Evolutionary conservation across 768 basidiomycete genomes (phyloP).

Genomic region (Suillus subalutaceus): DNA sequence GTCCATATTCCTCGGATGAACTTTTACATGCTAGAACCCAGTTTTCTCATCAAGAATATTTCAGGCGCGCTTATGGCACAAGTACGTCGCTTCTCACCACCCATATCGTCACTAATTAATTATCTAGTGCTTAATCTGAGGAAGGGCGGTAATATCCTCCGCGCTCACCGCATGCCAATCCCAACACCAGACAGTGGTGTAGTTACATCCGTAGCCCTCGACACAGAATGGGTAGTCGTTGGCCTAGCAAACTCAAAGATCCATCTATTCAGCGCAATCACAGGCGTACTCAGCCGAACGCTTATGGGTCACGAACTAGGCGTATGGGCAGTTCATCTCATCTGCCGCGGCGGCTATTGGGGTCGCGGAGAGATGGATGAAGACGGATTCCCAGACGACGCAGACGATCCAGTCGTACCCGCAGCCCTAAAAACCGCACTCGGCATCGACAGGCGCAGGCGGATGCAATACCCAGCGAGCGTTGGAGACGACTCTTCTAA

Average conservation of each 20-base stretch:
- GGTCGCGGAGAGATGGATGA: conserved; percentile 19
- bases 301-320: conserved; percentile 85
- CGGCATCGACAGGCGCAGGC: conserved; percentile 42
- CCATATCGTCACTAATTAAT: conserved; percentile 7
- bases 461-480: conserved; percentile 14
- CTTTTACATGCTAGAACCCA: conserved; percentile 9
- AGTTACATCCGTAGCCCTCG: conserved; percentile 86
- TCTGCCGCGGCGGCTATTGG: conserved; percentile 63
- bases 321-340: conserved; percentile 90
- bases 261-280: conserved; percentile 80
- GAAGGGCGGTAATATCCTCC: conserved; percentile 69
- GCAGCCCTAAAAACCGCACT: conserved; percentile 49
- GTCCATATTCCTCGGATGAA: conserved; percentile 17
- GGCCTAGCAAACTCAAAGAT: conserved; percentile 87
- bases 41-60: conserved; percentile 39
- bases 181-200: conserved; percentile 56
- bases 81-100: conserved; percentile 44
- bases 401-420: conserved; percentile 19
- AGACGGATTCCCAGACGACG: conserved; percentile 12
- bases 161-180: conserved; percentile 57
- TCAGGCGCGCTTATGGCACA: conserved; percentile 72
- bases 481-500: conserved; percentile 28
- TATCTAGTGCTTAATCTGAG: conserved; percentile 78
- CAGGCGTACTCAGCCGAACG: conserved; percentile 75
- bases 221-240: conserved; percentile 82